These are phyloP conservation scores for Populus pruinosa DNA, from an alignment of 345 rosid species.

Conservation along the genomic window DNA sequence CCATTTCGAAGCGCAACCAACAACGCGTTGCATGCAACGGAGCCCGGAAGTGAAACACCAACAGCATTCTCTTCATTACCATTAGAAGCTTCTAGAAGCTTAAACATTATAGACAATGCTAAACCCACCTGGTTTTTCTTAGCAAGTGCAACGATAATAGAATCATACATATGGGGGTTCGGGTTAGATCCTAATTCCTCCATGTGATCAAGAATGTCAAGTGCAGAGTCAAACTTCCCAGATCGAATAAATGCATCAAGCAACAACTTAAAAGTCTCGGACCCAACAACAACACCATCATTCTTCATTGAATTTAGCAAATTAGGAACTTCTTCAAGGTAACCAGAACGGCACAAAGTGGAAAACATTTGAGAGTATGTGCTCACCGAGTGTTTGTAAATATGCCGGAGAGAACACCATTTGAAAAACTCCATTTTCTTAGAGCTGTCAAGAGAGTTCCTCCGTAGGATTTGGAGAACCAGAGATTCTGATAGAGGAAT, in stretches of 20 bases:
- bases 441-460: slow-evolving; percentile 48
- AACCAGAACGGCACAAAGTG: slow-evolving; percentile 51
- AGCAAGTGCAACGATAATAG: slow-evolving; percentile 61
- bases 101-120: slow-evolving; percentile 62
- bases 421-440: slow-evolving; percentile 63
- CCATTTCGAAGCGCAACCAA: slow-evolving; percentile 61
- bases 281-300: slow-evolving; percentile 49
- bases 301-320: slow-evolving; percentile 62
- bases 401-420: slow-evolving; percentile 56
- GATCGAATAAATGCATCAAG: slow-evolving; percentile 53
- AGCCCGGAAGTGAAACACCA: slow-evolving; percentile 45
- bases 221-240: slow-evolving; percentile 61
- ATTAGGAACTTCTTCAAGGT: slow-evolving; percentile 56
- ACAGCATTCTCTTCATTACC: slow-evolving; percentile 10
- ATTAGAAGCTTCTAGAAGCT: slow-evolving; percentile 50
- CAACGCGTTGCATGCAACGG: slow-evolving; percentile 57
- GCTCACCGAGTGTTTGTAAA: slow-evolving; percentile 53
- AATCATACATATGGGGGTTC: slow-evolving; percentile 49
- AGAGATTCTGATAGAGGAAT: slow-evolving; percentile 60
- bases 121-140: slow-evolving; percentile 55
- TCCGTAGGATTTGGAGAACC: slow-evolving; percentile 62
- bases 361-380: slow-evolving; percentile 67
- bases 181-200: slow-evolving; percentile 52
- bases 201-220: slow-evolving; percentile 71
- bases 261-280: slow-evolving; percentile 52